Conservation (phyloP, 805 yeast genomes). For the Wickerhamomyces alni region DNA sequence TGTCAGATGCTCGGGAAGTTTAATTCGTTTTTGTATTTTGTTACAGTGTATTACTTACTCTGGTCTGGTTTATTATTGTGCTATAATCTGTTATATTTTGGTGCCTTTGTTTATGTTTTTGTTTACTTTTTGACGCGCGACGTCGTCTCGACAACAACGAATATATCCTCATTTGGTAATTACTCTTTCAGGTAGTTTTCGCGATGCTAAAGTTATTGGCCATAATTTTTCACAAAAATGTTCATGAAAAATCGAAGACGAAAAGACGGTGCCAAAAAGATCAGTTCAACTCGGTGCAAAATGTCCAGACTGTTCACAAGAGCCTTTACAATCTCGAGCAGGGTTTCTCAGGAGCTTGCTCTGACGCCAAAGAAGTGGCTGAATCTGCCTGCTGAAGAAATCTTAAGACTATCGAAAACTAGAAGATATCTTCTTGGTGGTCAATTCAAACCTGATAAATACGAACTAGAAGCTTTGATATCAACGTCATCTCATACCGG, state of each 20-base stretch:
- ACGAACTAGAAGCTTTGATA: slow-evolving; percentile 52
- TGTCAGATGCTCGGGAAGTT: too few relatives aligned
- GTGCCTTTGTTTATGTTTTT: too few relatives aligned
- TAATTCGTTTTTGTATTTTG: not conserved
- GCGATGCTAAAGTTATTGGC: not conserved
- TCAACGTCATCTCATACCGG: slow-evolving; percentile 39
- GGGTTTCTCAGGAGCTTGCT: slow-evolving; percentile 26
- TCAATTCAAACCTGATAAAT: slow-evolving; percentile 40
- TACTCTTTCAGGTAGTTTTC: not conserved
- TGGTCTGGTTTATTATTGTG: slow-evolving; percentile 5
- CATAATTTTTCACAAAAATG: not conserved
- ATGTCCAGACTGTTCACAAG: slow-evolving; percentile 10
- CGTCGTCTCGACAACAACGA: too few relatives aligned
- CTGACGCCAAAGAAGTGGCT: slow-evolving; percentile 67
- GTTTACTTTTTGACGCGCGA: too few relatives aligned
- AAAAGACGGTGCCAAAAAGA: slow-evolving; percentile 4
- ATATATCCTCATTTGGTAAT: not conserved
- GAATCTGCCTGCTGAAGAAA: slow-evolving; percentile 57
- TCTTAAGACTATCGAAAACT: slow-evolving; percentile 54
- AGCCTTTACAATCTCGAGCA: slow-evolving; percentile 11
- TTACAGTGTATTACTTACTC: not conserved
- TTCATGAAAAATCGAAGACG: not conserved
- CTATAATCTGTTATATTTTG: not conserved
- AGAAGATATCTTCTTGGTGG: slow-evolving; percentile 52
- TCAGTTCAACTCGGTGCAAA: too few relatives aligned